Percentiles rank a stretch among this genome's conserved stretches.
Evolutionary conservation across 495 filamentous ascomycete species (phyloP).

Genomic region (Xylaria palmicola): DNA sequence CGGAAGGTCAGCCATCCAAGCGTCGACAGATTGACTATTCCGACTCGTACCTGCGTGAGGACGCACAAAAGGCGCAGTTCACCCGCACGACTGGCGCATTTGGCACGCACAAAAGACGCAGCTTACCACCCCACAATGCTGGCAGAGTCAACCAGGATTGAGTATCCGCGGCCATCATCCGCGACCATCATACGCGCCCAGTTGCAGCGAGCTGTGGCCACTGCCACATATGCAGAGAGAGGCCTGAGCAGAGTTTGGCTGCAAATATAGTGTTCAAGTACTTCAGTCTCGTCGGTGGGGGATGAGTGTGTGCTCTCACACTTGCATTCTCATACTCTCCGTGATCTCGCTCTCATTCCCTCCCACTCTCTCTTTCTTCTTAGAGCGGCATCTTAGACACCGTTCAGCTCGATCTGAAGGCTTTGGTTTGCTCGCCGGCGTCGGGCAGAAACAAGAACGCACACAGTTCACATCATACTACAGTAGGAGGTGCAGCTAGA

Average conservation of each 20-base stretch:
- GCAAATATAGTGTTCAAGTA: not conserved
- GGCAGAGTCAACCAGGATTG: not conserved
- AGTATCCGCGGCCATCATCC: not conserved
- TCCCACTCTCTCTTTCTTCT: not conserved
- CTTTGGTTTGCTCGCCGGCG: not conserved
- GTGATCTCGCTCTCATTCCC: no score
- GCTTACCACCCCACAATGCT: not conserved
- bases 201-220: not conserved
- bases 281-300: not conserved
- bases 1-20: not conserved
- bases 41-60: not conserved
- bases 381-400: not conserved
- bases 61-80: constrained; percentile 4
- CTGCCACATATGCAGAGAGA: not conserved
- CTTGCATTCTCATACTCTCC: no score
- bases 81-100: no score
- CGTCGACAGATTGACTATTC: not conserved
- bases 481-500: not conserved
- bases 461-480: not conserved
- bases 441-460: not conserved
- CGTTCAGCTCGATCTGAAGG: not conserved
- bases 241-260: not conserved
- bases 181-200: not conserved
- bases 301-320: no score
- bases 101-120: constrained; percentile 6